Evolutionary conservation across 495 filamentous ascomycete genomes (phyloP).

Genomic region (Penicillium canescens): DNA sequence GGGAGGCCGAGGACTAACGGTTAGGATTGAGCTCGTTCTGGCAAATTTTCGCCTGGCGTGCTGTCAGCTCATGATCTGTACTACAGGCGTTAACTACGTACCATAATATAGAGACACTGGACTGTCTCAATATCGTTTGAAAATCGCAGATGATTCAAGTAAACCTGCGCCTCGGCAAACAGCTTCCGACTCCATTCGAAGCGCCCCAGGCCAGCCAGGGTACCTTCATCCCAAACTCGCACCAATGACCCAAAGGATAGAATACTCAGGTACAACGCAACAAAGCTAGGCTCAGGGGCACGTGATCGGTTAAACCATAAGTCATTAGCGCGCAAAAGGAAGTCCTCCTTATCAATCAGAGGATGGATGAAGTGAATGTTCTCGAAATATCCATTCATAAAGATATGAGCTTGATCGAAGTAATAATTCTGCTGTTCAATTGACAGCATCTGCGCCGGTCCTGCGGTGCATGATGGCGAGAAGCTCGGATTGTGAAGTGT

Average conservation of each 20-base stretch:
- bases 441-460: constrained; percentile 20
- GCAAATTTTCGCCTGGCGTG: constrained; percentile 39
- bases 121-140: constrained; percentile 44
- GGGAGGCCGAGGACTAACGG: constrained; percentile 15
- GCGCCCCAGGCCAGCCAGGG: constrained; percentile 34
- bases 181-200: constrained; percentile 47
- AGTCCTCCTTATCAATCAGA: constrained; percentile 43
- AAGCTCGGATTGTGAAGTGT: constrained; percentile 42
- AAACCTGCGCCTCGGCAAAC: constrained; percentile 41
- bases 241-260: constrained; percentile 40
- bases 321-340: constrained; percentile 35
- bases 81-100: constrained; percentile 6
- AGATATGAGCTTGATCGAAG: constrained; percentile 41
- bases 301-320: constrained; percentile 35
- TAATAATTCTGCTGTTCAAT: constrained; percentile 38
- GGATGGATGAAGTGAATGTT: constrained; percentile 45
- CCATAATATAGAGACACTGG: constrained; percentile 44
- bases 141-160: constrained; percentile 37
- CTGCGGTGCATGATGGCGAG: constrained; percentile 29
- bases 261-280: constrained; percentile 42
- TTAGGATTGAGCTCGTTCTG: constrained; percentile 46
- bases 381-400: constrained; percentile 47
- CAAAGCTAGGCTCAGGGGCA: constrained; percentile 37
- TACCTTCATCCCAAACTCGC: constrained; percentile 40
- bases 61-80: no score